A percentile compares a stretch with the other conserved stretches of the same genome.
phyloP scores from a whole-genome alignment of 495 filamentous ascomycete species.

The Penicillium subrubescens region DNA sequence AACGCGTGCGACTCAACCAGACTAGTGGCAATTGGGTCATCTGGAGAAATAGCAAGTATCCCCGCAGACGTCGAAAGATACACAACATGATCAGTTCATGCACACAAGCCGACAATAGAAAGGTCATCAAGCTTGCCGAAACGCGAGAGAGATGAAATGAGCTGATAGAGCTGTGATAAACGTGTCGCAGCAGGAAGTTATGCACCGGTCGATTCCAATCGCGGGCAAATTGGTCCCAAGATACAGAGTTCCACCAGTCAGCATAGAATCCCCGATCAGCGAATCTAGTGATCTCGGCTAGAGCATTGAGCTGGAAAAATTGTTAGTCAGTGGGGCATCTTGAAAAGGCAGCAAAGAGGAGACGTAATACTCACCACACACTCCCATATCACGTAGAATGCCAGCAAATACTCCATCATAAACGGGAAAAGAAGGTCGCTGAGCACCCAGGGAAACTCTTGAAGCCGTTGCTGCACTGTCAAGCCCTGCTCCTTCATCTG shows the following conservation, averaged over 20 bases:
- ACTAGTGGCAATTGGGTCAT: conserved; percentile 61
- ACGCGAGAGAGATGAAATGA: conserved; percentile 66
- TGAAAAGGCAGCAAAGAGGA: not conserved
- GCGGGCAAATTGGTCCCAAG: conserved; percentile 61
- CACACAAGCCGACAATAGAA: conserved; percentile 67
- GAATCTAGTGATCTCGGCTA: conserved; percentile 72
- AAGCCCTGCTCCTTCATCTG: conserved; percentile 64
- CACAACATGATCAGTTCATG: conserved; percentile 79
- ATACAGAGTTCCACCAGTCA: conserved; percentile 65
- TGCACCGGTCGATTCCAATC: conserved; percentile 78
- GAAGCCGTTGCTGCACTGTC: conserved; percentile 58
- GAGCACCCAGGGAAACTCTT: conserved; percentile 69
- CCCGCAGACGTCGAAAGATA: conserved; percentile 74
- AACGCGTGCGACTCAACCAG: conserved; percentile 59
- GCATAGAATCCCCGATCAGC: conserved; percentile 79
- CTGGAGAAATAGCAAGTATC: conserved; percentile 70
- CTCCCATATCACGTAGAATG: conserved; percentile 75
- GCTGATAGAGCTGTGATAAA: conserved; percentile 74
- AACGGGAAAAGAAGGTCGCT: conserved; percentile 73
- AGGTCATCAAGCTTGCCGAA: conserved; percentile 74
- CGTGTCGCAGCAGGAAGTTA: conserved; percentile 71
- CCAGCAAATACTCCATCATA: conserved; percentile 70
- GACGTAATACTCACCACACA: conserved; percentile 48
- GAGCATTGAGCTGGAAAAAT: conserved; percentile 57
- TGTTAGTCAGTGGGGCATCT: not conserved